Base-by-base conservation (phyloP, 495 filamentous ascomycete genomes). In the Aspergillus affinis region DNA sequence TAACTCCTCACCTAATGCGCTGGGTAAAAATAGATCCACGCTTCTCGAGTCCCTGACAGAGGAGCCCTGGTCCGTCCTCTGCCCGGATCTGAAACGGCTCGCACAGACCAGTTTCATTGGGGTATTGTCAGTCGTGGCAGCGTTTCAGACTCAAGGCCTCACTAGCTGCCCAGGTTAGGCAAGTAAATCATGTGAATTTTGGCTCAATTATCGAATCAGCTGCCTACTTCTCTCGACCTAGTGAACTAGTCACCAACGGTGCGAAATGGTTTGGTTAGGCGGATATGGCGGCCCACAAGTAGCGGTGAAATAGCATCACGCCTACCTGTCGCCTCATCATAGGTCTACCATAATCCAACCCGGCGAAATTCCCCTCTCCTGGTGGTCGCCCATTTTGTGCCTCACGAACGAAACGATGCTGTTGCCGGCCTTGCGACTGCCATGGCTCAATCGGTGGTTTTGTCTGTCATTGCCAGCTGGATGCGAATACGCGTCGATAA, bases 251-350 rank as follows among this genome's bases (percentile, higher is more conserved):
- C 6, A 13, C 36, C 36, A 17, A 41, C 36, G 36, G 36, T 41
- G 36, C 36, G 36, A 41, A 15, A 13, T 15, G 36, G 36, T 10
- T 41, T 41, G 12, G 36, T 41, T 41, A 41, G 36, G 36, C 36
- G 36, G 36, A 41, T 15, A 17, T 41, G 13, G 36, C 36, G 36
- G 13, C 36, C 36, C 27, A 41, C 54, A 57, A 57, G 44, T 57
- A 41, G 54, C 54, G 54, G 54, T 57, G 54, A 57, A 41, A 41
- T 41, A 41, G 36, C 36, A 41, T 41, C 36, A 41, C 36, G 36
- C 36, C 23, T 57, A 55, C 23, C 45, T 61, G 59, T 56, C 59
- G 59, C 59, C 59, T 55, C 54, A 48, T 48, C 53, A 61, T 61
- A 61, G 59, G 59, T 41, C 50, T 50, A 15, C 10, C 49, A 19